Evolutionary conservation across 805 yeast species (phyloP).

Genomic region (Monosporozyma aquatica): DNA sequence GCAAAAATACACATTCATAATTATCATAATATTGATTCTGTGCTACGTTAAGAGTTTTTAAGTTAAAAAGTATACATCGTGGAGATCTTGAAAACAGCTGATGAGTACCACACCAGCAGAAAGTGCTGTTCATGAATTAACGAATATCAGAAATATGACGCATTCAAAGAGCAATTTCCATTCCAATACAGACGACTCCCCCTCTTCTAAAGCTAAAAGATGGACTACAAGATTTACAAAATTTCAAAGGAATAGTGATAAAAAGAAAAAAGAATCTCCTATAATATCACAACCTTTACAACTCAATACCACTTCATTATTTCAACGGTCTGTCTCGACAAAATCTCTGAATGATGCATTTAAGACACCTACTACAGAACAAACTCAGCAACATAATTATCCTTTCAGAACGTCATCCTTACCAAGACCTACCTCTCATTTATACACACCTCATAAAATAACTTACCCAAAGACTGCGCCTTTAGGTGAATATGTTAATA

Average conservation of each 20-base stretch:
- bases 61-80: too few species aligned
- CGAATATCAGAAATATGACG: constrained; percentile 11
- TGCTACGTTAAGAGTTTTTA: too few species aligned
- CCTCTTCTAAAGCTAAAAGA: constrained; percentile 16
- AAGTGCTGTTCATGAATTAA: constrained; percentile 6
- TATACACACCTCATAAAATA: constrained; percentile 10
- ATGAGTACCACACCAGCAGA: constrained; percentile 8
- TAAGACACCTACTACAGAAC: background rate
- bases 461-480: background rate
- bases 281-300: constrained; percentile 2
- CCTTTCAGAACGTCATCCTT: constrained; percentile 24
- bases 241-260: constrained; percentile 13
- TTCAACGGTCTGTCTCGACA: background rate
- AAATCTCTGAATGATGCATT: background rate
- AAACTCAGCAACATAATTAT: background rate
- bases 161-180: background rate
- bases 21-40: too few species aligned
- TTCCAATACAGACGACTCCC: constrained; percentile 8
- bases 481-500: background rate
- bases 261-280: constrained; percentile 9
- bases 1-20: too few species aligned
- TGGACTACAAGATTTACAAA: constrained; percentile 21
- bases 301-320: background rate
- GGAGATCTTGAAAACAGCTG: too few species aligned
- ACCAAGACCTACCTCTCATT: constrained; percentile 19